phyloP scores from a whole-genome alignment of 306 rosid genomes.

The Mucuna pruriens region DNA sequence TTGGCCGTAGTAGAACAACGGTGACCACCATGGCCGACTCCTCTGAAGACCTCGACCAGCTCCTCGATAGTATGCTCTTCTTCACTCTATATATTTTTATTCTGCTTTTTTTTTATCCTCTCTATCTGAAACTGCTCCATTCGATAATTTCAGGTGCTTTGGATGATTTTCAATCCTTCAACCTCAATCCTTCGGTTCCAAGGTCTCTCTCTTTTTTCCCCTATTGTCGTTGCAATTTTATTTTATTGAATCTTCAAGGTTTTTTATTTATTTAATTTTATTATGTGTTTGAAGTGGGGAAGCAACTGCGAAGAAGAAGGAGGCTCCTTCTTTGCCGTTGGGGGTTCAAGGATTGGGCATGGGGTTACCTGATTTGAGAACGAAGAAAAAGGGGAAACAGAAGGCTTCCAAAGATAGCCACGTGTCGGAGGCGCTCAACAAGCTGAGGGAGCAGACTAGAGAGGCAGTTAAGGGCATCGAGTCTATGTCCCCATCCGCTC shows the following conservation, averaged over 20 bases:
- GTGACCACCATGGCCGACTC: conserved; percentile 66
- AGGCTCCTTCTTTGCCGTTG: conserved; percentile 51
- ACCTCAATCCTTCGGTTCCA: conserved; percentile 56
- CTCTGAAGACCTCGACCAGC: conserved; percentile 77
- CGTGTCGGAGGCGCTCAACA: conserved; percentile 79
- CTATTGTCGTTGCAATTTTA: neutral
- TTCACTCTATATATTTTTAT: neutral
- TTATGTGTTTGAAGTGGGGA: conserved; percentile 42
- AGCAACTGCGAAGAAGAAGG: conserved; percentile 44
- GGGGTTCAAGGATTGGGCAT: conserved; percentile 85
- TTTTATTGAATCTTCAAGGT: neutral
- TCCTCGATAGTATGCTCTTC: conserved; percentile 69
- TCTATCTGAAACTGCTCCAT: neutral
- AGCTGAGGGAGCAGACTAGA: conserved; percentile 81
- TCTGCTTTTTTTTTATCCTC: neutral
- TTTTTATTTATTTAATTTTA: neutral
- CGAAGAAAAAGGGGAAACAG: conserved; percentile 80
- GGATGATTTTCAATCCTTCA: conserved; percentile 84
- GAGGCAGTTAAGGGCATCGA: conserved; percentile 87
- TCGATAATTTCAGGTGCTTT: conserved; percentile 78
- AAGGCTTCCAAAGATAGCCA: conserved; percentile 74
- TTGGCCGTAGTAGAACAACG: neutral
- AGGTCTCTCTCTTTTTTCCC: conserved; percentile 47
- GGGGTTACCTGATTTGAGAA: conserved; percentile 82
- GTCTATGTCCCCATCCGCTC: conserved; percentile 47